Base-by-base conservation (phyloP, 1,284 basidiomycete genomes). In the Apiotrichum laibachii region DNA sequence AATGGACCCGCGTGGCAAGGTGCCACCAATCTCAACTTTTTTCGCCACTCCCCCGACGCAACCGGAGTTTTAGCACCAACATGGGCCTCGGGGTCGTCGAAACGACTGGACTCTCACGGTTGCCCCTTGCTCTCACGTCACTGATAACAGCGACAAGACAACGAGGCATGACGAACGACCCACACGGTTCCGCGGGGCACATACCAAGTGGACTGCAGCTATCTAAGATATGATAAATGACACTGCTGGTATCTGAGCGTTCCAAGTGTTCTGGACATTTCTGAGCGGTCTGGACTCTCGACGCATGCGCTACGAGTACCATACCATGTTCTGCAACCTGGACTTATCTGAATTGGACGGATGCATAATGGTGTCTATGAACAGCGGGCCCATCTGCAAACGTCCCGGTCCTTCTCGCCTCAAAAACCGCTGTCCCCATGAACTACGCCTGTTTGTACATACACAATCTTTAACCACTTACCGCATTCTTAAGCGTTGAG, bases 401-500 rank as follows among this genome's bases (percentile, higher is more conserved):
- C 49, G 44, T 47, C 44, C 40, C 19, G 45, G 26, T 31, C 26
- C 45, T 11, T 18, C 43, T 39, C 26, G 19, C 43, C 37, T 16
- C 12, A 37, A 26, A 26, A 47, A 37, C 50, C 48, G 13, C 6
- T 35, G 22, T 19, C 31, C 35, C 45, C 12, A 22, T 26, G 19
- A 31, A 47, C 45, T 47, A 21, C 19, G 33, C 35, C 34, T 50
- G 49, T 43, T 54, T n/a, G 34, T 55, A 54, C 55, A 61, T 54
- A 56, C 52, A 56, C 46, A 50, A 44, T 50, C 18, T 34, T 16
- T 13, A 15, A 5, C n/a, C 15, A 50, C 13, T 37, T n/a, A 18
- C 15, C 31, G 11, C 35, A 39, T 33, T 46, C 39, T 53, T 47
- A 55, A 35, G 55, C 59, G 65, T 72, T 69, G 62, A 78, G 73